A percentile compares a stretch with the other conserved stretches of the same genome.
phyloP scores from a whole-genome alignment of 2,329 filamentous ascomycete genomes.

The Pseudonectria foliicola region DNA sequence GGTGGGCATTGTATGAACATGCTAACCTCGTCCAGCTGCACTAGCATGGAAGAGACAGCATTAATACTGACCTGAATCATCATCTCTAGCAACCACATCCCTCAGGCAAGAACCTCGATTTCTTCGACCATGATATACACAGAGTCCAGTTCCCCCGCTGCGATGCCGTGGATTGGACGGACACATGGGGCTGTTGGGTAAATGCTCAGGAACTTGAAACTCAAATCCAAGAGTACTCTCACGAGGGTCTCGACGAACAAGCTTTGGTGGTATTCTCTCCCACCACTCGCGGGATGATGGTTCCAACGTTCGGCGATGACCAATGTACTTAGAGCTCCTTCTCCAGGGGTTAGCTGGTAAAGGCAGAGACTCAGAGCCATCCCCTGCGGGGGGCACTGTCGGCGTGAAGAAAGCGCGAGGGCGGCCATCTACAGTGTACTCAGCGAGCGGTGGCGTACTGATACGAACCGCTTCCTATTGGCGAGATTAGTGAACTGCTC shows the following conservation, averaged over 20 bases:
- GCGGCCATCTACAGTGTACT: conserved; percentile 29
- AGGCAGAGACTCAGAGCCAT: not conserved
- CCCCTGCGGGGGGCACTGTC: conserved; percentile 24
- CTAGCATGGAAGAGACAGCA: no score
- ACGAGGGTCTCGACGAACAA: conserved; percentile 13
- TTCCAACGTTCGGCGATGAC: conserved; percentile 16
- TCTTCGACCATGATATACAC: conserved; percentile 42
- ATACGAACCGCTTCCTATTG: conserved; percentile 42
- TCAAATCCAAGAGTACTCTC: conserved; percentile 28
- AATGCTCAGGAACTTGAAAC: conserved; percentile 44
- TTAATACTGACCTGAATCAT: not conserved
- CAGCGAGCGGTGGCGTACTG: conserved; percentile 38
- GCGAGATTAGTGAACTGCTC: conserved; percentile 5
- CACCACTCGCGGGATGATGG: conserved; percentile 29
- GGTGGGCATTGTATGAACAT: no score
- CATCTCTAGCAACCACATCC: not conserved
- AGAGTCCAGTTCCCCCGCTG: conserved; percentile 40
- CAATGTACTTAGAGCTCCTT: conserved; percentile 11
- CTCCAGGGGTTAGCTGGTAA: conserved; percentile 1
- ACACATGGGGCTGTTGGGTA: conserved; percentile 45
- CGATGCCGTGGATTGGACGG: conserved; percentile 39
- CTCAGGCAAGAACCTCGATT: conserved; percentile 10
- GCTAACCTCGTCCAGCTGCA: no score
- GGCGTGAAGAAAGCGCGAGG: conserved; percentile 38
- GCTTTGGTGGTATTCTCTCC: conserved; percentile 23